Evolutionary conservation across 108 stramenopile genomes (phyloP), one percentile per base, ranked within the genome.

Genomic region (Cyclotella cryptica): DNA sequence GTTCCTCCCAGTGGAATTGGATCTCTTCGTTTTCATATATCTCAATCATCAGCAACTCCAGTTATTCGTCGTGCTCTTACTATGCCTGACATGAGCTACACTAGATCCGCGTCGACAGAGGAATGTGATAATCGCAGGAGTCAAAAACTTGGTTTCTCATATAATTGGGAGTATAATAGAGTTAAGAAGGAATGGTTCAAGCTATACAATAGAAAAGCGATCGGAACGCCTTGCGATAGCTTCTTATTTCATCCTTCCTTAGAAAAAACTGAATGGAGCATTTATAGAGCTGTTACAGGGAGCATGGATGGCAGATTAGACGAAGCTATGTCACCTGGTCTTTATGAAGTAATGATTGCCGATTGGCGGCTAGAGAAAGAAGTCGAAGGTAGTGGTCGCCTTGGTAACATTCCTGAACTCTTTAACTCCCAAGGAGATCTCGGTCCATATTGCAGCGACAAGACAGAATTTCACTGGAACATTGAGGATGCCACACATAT

Each of bases 121-220:
- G 28, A 72, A 57, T 79, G 78, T 27, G 7, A 41, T n/a, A 41
- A 11, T 3, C 53, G 78, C 0, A 42, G 78, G 15, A 42, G 62
- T 19, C 21, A 14, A 0, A 13, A 70, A 28, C 78, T 79, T 19
- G 78, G 78, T 17, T 79, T 79, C 39, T 51, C 44, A 0, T 79
- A 71, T 45, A 63, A 52, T 59, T 79, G 78, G 78, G 78, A 79
- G 24, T 79, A 79, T 29, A 54, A 79, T 62, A 28, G 62, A 66
- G 4, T 26, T 1, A 71, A 65, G 53, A 66, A 66, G 46, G 57
- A 65, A 64, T 79, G 78, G 78, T 66, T 62, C 28, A 66, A 55
- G 43, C 55, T 43, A 13, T 40, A 47, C 0, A 71, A 28, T n/a
- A 42, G 64, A 24, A 79, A 79, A 39, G 43, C 52, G 21, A 79